A percentile compares a stretch with the other conserved stretches of the same genome.
phyloP scores from a whole-genome alignment of 2,329 filamentous ascomycete species.

The Penicillium expansum region DNA sequence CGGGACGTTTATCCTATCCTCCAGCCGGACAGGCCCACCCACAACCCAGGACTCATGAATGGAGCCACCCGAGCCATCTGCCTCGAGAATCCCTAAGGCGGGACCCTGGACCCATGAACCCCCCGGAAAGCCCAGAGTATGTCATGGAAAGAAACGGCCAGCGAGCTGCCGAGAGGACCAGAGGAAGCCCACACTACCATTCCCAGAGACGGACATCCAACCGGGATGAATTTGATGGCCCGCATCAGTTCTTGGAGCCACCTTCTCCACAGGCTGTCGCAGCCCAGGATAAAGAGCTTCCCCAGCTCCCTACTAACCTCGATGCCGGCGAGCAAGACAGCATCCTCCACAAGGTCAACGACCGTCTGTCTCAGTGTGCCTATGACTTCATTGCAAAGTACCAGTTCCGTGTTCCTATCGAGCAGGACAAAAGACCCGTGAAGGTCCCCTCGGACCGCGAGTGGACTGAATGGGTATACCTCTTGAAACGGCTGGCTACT shows the following conservation, averaged over 20 bases:
- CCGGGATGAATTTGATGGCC: constrained; percentile 85
- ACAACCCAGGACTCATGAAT: constrained; percentile 34
- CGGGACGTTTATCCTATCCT: constrained; percentile 30
- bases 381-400: constrained; percentile 91
- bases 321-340: constrained; percentile 80
- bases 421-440: constrained; percentile 75
- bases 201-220: constrained; percentile 70
- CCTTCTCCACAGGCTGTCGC: constrained; percentile 69
- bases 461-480: constrained; percentile 90
- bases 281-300: constrained; percentile 75
- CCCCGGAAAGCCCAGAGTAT: constrained; percentile 37
- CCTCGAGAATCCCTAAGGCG: constrained; percentile 33
- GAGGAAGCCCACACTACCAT: constrained; percentile 35
- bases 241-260: constrained; percentile 74
- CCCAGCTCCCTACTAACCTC: constrained; percentile 77
- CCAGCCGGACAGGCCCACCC: constrained; percentile 31
- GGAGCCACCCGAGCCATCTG: constrained; percentile 33
- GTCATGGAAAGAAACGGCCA: constrained; percentile 37
- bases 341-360: constrained; percentile 77
- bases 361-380: constrained; percentile 78
- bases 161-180: constrained; percentile 32
- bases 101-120: constrained; percentile 33
- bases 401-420: constrained; percentile 82
- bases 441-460: constrained; percentile 73
- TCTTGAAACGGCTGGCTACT: constrained; percentile 79